Base-by-base conservation (phyloP, 306 rosid genomes). In the Dicorynia guianensis region DNA sequence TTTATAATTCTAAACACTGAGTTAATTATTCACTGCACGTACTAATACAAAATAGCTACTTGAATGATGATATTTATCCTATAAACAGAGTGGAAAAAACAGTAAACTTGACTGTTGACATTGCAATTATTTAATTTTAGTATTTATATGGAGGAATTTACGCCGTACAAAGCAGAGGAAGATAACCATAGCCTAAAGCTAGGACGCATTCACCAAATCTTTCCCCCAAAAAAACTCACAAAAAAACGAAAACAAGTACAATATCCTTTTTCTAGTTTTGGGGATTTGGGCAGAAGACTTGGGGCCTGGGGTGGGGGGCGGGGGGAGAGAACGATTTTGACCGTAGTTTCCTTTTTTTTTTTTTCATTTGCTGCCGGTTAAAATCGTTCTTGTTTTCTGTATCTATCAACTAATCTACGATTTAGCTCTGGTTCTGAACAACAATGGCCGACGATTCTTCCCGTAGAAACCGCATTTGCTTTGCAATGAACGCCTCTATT, bases 401-500 rank as follows among this genome's bases (percentile, higher is more conserved):
- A 67, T 34, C 77, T 71, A 60, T 10, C n/a, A 58, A 19, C 10
- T 74, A 4, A 2, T 25, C 4, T 12, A 12, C 11, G 47, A 62
- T 17, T 38, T 38, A 33, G 25, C 79, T 55, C 68, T 40, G 72
- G 42, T 80, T 73, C 17, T 69, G 84, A 69, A 85, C 72, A 59
- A 93, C 92, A 79, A 88, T 72, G 64, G 91, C 80, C 4, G 80
- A 25, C 20, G 90, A 87, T 63, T 93, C 97, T 69, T 88, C 82
- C 42, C 87, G 58, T 6, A 89, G 91, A 78, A 88, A 91, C 87
- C 73, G 91, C 86, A 78, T 80, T 89, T 91, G 93, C 56, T 83
- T 89, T 2, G 90, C 96, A 1, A 91, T 93, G 80, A 93, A 93
- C 10, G 77, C 94, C 13, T 93, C 98, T 3, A 93, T 84, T 15